These are phyloP conservation scores for Leccinum solheimii DNA, from an alignment of 1,284 basidiomycete species.

Conservation along the genomic window DNA sequence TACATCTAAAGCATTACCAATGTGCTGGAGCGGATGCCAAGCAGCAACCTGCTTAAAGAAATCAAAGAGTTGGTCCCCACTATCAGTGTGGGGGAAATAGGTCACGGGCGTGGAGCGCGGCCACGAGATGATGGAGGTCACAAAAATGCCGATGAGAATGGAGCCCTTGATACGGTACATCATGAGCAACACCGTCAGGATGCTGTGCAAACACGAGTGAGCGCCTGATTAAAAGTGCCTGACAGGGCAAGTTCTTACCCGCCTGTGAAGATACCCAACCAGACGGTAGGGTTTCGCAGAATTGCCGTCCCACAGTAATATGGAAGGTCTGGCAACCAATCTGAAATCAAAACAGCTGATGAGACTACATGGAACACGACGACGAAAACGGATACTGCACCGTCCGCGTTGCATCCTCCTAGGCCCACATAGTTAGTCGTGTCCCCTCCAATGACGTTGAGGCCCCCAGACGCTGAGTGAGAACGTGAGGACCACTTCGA, in stretches of 20 bases:
- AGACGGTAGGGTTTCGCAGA: constrained; percentile 75
- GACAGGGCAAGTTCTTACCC: constrained; percentile 49
- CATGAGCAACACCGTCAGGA: constrained; percentile 78
- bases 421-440: constrained; percentile 73
- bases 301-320: constrained; percentile 70
- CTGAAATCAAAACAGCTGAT: constrained; percentile 15
- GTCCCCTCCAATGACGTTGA: constrained; percentile 78
- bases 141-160: constrained; percentile 80
- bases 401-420: constrained; percentile 70
- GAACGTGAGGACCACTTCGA: constrained; percentile 11
- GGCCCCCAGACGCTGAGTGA: constrained; percentile 56
- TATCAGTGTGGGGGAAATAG: constrained; percentile 72
- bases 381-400: constrained; percentile 33
- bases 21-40: constrained; percentile 64
- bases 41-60: constrained; percentile 88
- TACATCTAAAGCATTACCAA: constrained; percentile 67
- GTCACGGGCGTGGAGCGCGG: constrained; percentile 80
- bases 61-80: constrained; percentile 74
- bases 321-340: constrained; percentile 44
- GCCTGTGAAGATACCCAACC: constrained; percentile 88
- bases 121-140: constrained; percentile 89
- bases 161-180: constrained; percentile 86
- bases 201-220: constrained; percentile 38
- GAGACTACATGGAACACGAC: constrained; percentile 1
- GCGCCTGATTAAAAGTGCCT: constrained; percentile 2